Percentiles rank a stretch among this genome's conserved stretches.
Evolutionary conservation across 2,329 filamentous ascomycete species (phyloP).

Genomic region (Graphilbum fragrans): DNA sequence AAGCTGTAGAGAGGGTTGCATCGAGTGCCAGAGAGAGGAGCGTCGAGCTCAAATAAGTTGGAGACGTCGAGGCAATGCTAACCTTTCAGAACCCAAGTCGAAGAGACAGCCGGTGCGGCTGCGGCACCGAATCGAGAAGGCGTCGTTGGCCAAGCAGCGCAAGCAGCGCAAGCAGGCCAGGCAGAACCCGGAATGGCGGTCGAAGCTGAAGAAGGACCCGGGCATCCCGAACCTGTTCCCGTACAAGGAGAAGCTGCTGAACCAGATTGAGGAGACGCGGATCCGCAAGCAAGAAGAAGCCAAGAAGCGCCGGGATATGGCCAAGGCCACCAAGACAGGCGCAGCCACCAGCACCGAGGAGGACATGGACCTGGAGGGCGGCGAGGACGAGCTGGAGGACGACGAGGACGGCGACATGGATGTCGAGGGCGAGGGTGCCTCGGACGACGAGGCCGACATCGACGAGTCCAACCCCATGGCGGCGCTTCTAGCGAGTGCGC

Average conservation of each 20-base stretch:
- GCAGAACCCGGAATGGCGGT: slow-evolving; percentile 95
- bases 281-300: slow-evolving; percentile 70
- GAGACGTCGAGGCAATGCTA: too few relatives aligned
- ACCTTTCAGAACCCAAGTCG: slow-evolving; percentile 68
- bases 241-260: slow-evolving; percentile 89
- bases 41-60: too few relatives aligned
- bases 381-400: slow-evolving; percentile 30
- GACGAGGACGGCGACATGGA: slow-evolving; percentile 45
- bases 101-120: slow-evolving; percentile 85
- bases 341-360: slow-evolving; percentile 28
- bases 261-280: slow-evolving; percentile 86
- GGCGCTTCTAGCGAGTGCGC: slow-evolving; percentile 75
- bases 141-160: slow-evolving; percentile 76
- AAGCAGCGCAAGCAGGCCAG: slow-evolving; percentile 84
- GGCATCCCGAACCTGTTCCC: slow-evolving; percentile 96
- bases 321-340: slow-evolving; percentile 52
- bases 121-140: slow-evolving; percentile 92
- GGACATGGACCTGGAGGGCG: slow-evolving; percentile 28
- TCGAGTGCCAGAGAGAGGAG: too few relatives aligned
- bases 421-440: slow-evolving; percentile 46
- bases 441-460: slow-evolving; percentile 29
- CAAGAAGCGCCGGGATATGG: slow-evolving; percentile 57
- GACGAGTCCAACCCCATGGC: slow-evolving; percentile 78
- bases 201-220: slow-evolving; percentile 91
- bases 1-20: too few relatives aligned